Conservation (phyloP, 176 grass and related monocot species). For the Triticum timopheevii region DNA sequence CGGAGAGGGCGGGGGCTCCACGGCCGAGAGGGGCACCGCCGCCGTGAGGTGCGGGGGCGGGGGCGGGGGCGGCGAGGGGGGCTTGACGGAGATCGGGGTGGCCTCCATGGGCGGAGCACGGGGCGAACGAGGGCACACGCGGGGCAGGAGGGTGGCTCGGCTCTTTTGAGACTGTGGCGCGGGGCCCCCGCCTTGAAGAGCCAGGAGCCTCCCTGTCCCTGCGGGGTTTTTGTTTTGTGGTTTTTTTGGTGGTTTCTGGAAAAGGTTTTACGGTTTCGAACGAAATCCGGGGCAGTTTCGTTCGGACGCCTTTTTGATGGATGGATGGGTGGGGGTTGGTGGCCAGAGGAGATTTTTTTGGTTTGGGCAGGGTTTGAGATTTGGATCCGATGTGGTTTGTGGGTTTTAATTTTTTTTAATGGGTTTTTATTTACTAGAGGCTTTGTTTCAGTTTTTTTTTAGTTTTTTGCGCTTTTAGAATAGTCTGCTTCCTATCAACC, state of each 20-base stretch:
- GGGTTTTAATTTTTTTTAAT: not conserved
- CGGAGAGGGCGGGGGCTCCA: not conserved
- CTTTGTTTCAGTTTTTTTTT: no score
- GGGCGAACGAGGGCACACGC: not conserved
- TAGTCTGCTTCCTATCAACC: no score
- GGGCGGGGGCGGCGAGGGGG: slow-evolving; percentile 31
- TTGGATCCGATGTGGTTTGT: not conserved
- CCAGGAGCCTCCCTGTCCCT: not conserved
- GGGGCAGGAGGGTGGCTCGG: slow-evolving; percentile 16
- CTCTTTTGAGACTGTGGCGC: slow-evolving; percentile 30
- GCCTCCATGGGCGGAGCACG: slow-evolving; percentile 43
- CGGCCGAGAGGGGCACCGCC: not conserved
- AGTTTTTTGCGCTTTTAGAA: no score
- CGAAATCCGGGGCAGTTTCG: not conserved
- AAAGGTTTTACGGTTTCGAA: not conserved
- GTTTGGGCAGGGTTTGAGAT: not conserved
- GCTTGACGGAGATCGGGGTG: slow-evolving; percentile 62
- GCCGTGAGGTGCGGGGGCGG: not conserved
- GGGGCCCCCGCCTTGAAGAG: not conserved
- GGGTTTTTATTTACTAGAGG: no score
- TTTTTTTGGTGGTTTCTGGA: not conserved
- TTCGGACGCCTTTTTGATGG: not conserved
- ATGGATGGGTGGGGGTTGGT: not conserved
- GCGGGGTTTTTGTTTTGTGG: not conserved
- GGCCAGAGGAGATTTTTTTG: not conserved